A percentile compares a stretch with the other conserved stretches of the same genome.
These are phyloP conservation scores for Triangularia setosa DNA, from an alignment of 2,329 filamentous ascomycete genomes.

Conservation along the genomic window DNA sequence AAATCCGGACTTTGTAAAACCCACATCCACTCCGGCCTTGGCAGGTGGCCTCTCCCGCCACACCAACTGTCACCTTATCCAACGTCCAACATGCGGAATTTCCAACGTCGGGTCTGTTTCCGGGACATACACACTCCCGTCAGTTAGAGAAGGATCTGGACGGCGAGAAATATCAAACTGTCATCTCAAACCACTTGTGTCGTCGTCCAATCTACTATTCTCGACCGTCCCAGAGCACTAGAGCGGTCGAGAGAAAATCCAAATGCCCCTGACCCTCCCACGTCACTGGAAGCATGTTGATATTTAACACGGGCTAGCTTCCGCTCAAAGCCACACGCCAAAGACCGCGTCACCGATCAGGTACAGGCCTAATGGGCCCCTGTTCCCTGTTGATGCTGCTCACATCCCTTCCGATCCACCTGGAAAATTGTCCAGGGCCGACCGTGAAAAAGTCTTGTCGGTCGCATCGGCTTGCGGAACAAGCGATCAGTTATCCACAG, in stretches of 20 bases:
- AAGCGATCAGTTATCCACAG: neutral
- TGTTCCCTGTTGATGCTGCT: slow-evolving; percentile 2
- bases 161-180: neutral
- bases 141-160: neutral
- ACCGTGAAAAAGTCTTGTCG: neutral
- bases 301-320: slow-evolving; percentile 4
- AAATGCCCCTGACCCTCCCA: neutral
- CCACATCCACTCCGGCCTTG: neutral
- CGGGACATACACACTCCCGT: neutral
- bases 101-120: neutral
- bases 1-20: neutral
- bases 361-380: slow-evolving; percentile 4
- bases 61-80: neutral
- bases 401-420: slow-evolving; percentile 6
- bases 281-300: neutral
- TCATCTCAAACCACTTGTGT: neutral
- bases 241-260: neutral
- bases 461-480: neutral
- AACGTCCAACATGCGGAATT: neutral
- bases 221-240: neutral
- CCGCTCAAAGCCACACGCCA: slow-evolving; percentile 7
- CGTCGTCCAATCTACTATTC: slow-evolving; percentile 1
- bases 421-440: slow-evolving; percentile 2
- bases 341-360: slow-evolving; percentile 7
- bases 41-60: neutral